phyloP scores from a whole-genome alignment of 805 yeast genomes.

The Candida loeiensis region DNA sequence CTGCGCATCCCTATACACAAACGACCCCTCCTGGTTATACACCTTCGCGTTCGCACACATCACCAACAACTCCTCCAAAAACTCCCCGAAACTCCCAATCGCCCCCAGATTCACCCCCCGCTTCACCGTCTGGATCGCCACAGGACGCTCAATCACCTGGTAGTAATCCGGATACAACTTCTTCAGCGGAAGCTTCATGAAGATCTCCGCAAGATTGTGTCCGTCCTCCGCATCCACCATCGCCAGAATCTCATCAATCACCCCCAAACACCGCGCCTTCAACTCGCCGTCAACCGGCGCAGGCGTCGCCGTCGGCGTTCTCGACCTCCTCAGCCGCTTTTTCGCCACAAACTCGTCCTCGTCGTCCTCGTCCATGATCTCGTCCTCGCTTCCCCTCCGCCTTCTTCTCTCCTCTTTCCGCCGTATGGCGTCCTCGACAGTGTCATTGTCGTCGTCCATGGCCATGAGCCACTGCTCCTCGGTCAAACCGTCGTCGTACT shows the following conservation, averaged over 20 bases:
- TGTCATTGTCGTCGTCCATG: constrained; percentile 67
- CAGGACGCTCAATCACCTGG: constrained; percentile 55
- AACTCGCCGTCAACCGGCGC: constrained; percentile 16
- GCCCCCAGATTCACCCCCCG: constrained; percentile 44
- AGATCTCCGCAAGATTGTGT: constrained; percentile 38
- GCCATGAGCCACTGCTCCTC: constrained; percentile 53
- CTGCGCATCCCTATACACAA: constrained; percentile 58
- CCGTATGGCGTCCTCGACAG: constrained; percentile 56
- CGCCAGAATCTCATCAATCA: constrained; percentile 43
- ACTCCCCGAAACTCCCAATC: constrained; percentile 39
- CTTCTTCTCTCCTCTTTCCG: constrained; percentile 46
- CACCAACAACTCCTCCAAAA: constrained; percentile 58
- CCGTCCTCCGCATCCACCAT: constrained; percentile 44
- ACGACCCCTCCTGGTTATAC: constrained; percentile 69
- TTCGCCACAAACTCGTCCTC: constrained; percentile 23
- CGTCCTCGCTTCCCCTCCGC: constrained; percentile 29
- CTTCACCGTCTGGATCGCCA: constrained; percentile 52
- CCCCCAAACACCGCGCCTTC: constrained; percentile 23
- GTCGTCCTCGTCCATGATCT: constrained; percentile 21
- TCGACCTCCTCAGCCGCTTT: constrained; percentile 11
- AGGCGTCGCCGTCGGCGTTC: constrained; percentile 12
- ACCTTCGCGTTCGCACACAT: constrained; percentile 69
- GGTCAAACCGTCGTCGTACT: constrained; percentile 43
- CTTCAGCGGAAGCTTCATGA: constrained; percentile 68
- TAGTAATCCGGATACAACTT: constrained; percentile 85